Conservation (phyloP, 1,139 yeast species). For the Magnusiomyces suaveolens region DNA sequence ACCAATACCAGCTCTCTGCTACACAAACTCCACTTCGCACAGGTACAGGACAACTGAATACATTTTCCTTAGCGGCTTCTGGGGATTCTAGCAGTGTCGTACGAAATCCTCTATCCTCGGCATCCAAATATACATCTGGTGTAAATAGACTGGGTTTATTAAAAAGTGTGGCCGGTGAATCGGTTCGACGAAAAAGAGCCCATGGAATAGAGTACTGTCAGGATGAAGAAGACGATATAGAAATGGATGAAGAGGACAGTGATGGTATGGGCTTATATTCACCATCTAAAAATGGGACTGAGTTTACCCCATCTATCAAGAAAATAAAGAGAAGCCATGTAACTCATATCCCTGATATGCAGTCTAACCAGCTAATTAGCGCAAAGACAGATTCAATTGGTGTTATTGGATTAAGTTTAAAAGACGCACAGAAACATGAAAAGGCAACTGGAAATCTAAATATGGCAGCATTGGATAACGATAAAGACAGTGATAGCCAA, state of each 20-base stretch:
- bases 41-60: neutral
- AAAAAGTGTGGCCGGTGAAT: neutral
- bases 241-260: constrained; percentile 1
- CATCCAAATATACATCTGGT: neutral
- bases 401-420: neutral
- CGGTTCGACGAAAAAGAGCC: neutral
- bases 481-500: neutral
- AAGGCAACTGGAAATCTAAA: neutral
- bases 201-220: neutral
- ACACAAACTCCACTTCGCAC: constrained; percentile 21
- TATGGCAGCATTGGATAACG: too few species aligned
- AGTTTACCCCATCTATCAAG: constrained; percentile 1
- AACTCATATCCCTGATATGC: neutral
- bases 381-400: neutral
- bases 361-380: neutral
- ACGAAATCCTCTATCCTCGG: neutral
- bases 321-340: neutral
- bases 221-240: neutral
- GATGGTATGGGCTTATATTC: neutral
- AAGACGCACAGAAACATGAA: neutral
- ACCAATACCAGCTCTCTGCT: constrained; percentile 27
- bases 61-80: neutral
- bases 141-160: neutral
- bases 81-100: neutral
- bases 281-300: neutral